Evolutionary conservation across 2,329 filamentous ascomycete species (phyloP), one percentile per base, ranked within the genome.

Genomic region (Gaeumannomyces sp.): DNA sequence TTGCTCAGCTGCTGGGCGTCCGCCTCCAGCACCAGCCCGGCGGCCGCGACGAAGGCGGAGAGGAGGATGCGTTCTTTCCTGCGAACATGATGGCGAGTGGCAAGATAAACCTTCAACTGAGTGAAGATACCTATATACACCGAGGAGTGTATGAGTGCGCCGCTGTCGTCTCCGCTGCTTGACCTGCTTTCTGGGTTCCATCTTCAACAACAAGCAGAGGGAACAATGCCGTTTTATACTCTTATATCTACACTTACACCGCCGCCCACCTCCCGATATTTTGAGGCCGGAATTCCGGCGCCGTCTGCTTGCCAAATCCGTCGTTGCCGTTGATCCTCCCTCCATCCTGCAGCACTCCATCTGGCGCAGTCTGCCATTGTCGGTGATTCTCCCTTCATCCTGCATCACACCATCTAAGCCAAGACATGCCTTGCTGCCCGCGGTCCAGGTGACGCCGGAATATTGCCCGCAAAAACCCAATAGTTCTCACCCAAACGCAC

Each of bases 1-100:
- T 65, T 65, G 59, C 27, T 22, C 58, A 50, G 53, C 50, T 35
- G 56, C 33, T 64, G 62, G 11, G 62, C 62, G 16, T 35, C 59
- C 59, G 31, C 31, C 28, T 33, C 16, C 27, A 14, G 5, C 13
- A 31, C 56, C 31, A 64, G 62, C 28, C 19, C 53, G 29, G 56
- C 62, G 45, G 45, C 45, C 22, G 45, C 45, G 22, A 53, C 7
- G 19, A 53, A 22, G 14, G 45, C 45, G 22, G 45, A 53, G 45
- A 53, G 45, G 45, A 53, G 45, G 45, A 53, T 5, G 45, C 45
- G 22, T 10, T 10, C 45, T 53, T 53, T 53, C 19, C 45, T 11
- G 45, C 2, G 45, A 53, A n/a, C 45, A 53, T 53, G 45, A n/a
- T 25, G 45, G 11, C 3, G 45, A 6, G 19, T 19, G 22, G 4